A percentile compares a stretch with the other conserved stretches of the same genome.
Conservation (phyloP, 169 alveolate species). For the Cryptosporidium sp. region DNA sequence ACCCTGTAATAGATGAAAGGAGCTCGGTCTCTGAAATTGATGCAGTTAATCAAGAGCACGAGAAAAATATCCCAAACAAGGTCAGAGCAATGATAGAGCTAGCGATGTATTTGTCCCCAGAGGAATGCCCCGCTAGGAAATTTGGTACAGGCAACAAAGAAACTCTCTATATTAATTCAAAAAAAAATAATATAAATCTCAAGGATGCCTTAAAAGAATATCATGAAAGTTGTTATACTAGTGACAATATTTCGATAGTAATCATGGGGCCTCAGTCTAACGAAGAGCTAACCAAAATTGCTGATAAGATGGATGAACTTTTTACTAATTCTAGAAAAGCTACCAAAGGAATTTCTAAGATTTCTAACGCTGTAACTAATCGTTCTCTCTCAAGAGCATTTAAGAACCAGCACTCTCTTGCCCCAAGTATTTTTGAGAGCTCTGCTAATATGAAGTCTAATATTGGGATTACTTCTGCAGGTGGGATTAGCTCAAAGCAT, state of each 20-base stretch:
- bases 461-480: background rate
- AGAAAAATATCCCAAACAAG: constrained; percentile 67
- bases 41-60: constrained; percentile 73
- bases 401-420: background rate
- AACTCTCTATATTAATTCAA: constrained; percentile 26
- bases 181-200: constrained; percentile 36
- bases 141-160: constrained; percentile 69
- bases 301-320: background rate
- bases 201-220: constrained; percentile 33
- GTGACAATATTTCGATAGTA: constrained; percentile 44
- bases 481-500: background rate
- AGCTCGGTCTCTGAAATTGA: constrained; percentile 52
- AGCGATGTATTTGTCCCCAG: constrained; percentile 32
- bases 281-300: constrained; percentile 21
- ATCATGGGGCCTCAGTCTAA: constrained; percentile 50
- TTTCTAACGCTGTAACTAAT: background rate
- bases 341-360: constrained; percentile 9
- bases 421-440: constrained; percentile 28
- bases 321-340: constrained; percentile 1
- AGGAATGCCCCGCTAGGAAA: constrained; percentile 59
- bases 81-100: constrained; percentile 59
- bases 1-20: constrained; percentile 60
- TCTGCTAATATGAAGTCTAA: background rate
- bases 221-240: constrained; percentile 52
- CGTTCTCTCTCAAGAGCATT: background rate